Conservation (phyloP, 805 yeast genomes). For the Kluyveromyces wickerhamii region DNA sequence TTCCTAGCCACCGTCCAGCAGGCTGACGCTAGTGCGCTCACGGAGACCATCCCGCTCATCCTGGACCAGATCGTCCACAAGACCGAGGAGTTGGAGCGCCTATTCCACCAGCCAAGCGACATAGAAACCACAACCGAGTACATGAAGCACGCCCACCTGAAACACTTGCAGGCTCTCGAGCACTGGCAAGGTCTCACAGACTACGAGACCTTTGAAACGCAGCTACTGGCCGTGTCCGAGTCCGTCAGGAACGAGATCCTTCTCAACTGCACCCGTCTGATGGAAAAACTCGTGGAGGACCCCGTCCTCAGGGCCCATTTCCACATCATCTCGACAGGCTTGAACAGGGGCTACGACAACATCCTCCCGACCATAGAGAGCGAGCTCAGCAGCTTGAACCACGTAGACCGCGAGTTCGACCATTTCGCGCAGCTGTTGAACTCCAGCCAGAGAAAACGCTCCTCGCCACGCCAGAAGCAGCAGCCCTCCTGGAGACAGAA, state of each 20-base stretch:
- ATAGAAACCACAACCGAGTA: constrained; percentile 39
- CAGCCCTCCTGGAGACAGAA: constrained; percentile 13
- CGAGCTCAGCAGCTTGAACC: constrained; percentile 25
- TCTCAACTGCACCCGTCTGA: constrained; percentile 45
- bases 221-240: constrained; percentile 38
- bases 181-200: constrained; percentile 44
- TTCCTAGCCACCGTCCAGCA: constrained; percentile 17
- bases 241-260: constrained; percentile 46
- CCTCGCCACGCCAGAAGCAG: constrained; percentile 14
- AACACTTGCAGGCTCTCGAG: constrained; percentile 43
- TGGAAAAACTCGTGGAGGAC: constrained; percentile 39
- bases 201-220: constrained; percentile 34
- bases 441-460: constrained; percentile 11
- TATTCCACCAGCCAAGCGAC: constrained; percentile 48
- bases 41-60: constrained; percentile 8
- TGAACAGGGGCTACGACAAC: constrained; percentile 13
- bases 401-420: constrained; percentile 32
- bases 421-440: constrained; percentile 18
- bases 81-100: constrained; percentile 43
- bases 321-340: constrained; percentile 20
- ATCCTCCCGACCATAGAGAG: constrained; percentile 18
- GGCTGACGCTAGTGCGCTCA: constrained; percentile 18
- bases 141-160: constrained; percentile 35
- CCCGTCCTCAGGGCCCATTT: constrained; percentile 18
- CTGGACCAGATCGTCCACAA: constrained; percentile 34